These are phyloP conservation scores for Trypanosomatidae sp. DNA, from an alignment of 208 protist genomes.

Conservation along the genomic window DNA sequence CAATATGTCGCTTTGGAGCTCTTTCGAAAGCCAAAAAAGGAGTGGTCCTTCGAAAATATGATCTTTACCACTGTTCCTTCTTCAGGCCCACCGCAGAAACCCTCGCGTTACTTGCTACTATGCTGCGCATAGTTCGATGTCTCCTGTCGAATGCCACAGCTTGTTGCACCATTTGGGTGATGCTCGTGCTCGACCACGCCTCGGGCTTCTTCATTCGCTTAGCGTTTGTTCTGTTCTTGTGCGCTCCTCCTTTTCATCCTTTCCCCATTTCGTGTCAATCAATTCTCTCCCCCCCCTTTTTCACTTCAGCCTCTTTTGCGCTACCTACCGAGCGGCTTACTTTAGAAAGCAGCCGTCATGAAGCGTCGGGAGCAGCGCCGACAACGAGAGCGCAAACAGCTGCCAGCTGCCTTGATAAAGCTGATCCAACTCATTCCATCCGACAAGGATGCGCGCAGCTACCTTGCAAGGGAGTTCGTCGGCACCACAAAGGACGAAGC, in stretches of 20 bases:
- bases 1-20: not conserved
- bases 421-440: constrained; percentile 48
- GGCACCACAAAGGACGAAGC: not conserved
- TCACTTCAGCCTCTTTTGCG: not conserved
- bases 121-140: not conserved
- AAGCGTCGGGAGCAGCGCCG: constrained; percentile 60
- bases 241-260: not conserved
- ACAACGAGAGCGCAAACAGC: constrained; percentile 67
- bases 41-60: not conserved
- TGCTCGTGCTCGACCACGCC: not conserved
- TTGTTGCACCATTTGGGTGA: not conserved
- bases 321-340: not conserved
- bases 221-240: not conserved
- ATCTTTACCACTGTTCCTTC: not conserved
- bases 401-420: constrained; percentile 46
- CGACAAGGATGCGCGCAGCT: constrained; percentile 47
- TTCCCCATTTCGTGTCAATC: not conserved
- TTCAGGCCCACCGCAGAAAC: not conserved
- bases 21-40: not conserved
- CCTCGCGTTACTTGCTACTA: not conserved
- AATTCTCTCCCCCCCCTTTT: not conserved
- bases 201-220: not conserved
- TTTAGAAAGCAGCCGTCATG: constrained; percentile 29
- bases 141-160: not conserved
- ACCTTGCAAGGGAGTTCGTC: constrained; percentile 33